Percentiles rank a stretch among this genome's conserved stretches.
phyloP scores from a whole-genome alignment of 1,139 yeast genomes.

The Lodderomyces theae region DNA sequence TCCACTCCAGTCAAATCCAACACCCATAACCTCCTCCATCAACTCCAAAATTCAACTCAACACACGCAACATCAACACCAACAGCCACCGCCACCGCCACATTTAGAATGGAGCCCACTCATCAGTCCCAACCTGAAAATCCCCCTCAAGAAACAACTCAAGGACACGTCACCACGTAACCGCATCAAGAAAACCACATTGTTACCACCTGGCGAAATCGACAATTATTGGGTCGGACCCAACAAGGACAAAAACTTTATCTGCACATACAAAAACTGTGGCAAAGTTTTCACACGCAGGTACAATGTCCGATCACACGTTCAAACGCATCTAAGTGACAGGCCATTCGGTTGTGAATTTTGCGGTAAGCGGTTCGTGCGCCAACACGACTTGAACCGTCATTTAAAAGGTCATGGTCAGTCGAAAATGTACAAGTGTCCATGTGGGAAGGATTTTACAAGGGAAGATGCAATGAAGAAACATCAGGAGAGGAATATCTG shows the following conservation, averaged over 20 bases:
- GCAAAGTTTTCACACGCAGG: slow-evolving; percentile 79
- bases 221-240: slow-evolving; percentile 79
- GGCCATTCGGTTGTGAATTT: slow-evolving; percentile 68
- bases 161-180: slow-evolving; percentile 41
- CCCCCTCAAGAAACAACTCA: slow-evolving; percentile 35
- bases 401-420: slow-evolving; percentile 81
- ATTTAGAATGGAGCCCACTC: slow-evolving; percentile 55
- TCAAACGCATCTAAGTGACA: slow-evolving; percentile 92
- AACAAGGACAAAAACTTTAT: slow-evolving; percentile 64
- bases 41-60: too few relatives aligned
- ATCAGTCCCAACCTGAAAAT: slow-evolving; percentile 45
- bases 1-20: slow-evolving; percentile 23
- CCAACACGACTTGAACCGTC: slow-evolving; percentile 92
- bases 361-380: slow-evolving; percentile 77
- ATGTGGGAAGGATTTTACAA: slow-evolving; percentile 88
- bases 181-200: slow-evolving; percentile 63
- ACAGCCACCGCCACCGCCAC: slow-evolving; percentile 6
- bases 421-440: slow-evolving; percentile 70
- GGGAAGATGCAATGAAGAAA: slow-evolving; percentile 83
- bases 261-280: slow-evolving; percentile 78
- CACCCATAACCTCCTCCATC: neutral
- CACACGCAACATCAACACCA: neutral
- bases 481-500: slow-evolving; percentile 82
- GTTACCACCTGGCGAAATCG: slow-evolving; percentile 87
- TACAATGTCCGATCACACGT: slow-evolving; percentile 96